Percentiles rank a stretch among this genome's conserved stretches.
These are phyloP conservation scores for Flaveria ramosissima DNA, from an alignment of 129 eudicot genomes.

Conservation along the genomic window DNA sequence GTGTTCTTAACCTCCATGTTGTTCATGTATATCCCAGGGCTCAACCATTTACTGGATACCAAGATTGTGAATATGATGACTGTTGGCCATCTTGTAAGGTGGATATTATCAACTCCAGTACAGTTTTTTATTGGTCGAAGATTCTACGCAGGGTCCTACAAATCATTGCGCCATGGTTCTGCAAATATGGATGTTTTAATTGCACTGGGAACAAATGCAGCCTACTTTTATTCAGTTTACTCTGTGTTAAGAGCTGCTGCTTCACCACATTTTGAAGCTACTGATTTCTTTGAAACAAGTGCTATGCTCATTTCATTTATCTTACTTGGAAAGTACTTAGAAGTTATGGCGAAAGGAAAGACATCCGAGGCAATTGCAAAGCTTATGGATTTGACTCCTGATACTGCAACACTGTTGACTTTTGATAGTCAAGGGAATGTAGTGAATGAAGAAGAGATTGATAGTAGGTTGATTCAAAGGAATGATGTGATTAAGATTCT, in stretches of 20 bases:
- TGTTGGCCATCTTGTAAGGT: constrained; percentile 64
- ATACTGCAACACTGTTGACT: constrained; percentile 69
- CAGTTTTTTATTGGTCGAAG: constrained; percentile 80
- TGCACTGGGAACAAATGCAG: constrained; percentile 84
- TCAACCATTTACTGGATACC: constrained; percentile 56
- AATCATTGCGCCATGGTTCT: constrained; percentile 65
- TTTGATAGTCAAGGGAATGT: constrained; percentile 68
- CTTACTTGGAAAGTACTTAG: constrained; percentile 86
- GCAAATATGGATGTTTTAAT: constrained; percentile 92
- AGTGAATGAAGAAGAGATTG: constrained; percentile 73
- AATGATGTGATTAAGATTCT: constrained; percentile 76
- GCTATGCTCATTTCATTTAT: constrained; percentile 96
- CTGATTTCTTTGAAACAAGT: constrained; percentile 89
- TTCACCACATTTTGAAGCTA: constrained; percentile 63
- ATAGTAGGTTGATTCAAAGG: constrained; percentile 77
- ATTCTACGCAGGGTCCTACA: constrained; percentile 77
- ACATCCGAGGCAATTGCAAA: constrained; percentile 97
- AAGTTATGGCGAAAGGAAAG: constrained; percentile 91
- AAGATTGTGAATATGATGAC: constrained; percentile 65
- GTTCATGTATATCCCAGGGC: constrained; percentile 74
- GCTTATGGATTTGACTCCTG: constrained; percentile 92
- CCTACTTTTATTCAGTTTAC: constrained; percentile 85
- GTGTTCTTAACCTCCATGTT: constrained; percentile 85
- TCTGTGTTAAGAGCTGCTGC: constrained; percentile 74
- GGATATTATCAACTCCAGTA: constrained; percentile 81